Base-by-base conservation (phyloP, 2,329 filamentous ascomycete genomes). In the Geosmithia putterillii region DNA sequence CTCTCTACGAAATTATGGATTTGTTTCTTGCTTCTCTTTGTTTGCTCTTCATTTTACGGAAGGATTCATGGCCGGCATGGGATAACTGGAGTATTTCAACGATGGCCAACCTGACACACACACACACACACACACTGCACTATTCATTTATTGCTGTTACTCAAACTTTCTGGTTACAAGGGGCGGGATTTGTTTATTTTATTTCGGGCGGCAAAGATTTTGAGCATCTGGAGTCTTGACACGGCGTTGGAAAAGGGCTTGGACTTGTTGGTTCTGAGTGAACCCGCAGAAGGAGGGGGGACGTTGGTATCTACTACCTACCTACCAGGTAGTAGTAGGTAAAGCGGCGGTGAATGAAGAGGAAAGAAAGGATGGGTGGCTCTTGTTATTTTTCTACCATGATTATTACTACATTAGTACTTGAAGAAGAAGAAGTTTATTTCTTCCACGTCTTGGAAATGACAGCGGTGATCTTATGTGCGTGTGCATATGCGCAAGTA, bases 11-110 rank as follows among this genome's bases (percentile, higher is more conserved):
- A 25, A 35, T 42, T 19, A 42, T 21, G 40, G 19, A 22, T 32
- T 25, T 41, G 9, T 41, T 36, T 42, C 19, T n/a, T 22, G 25
- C 10, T 18, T 38, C 18, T 38, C 20, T 21, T 38, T 21, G 20
- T 38, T 21, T 38, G n/a, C n/a, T n/a, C n/a, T 34, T 15, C 35
- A 34, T 42, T 38, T 34, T 12, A 41, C 22, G 44, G 44, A 36
- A 21, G 36, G 18, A 42, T 43, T 32, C 28, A 42, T 42, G 40
- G 19, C 32, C 19, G 17, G 23, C n/a, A 32, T 32, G 5, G 23
- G 28, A 41, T n/a, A 41, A 32, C 17, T 38, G 28, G 28, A 32
- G 28, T 32, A 32, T 32, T 32, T 32, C 28, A 32, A 32, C 10
- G 28, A 14, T 32, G 28, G 28, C 28, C 28, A 32, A 32, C 28